Base-by-base conservation (phyloP, 73 alveolate species). In the Paramecium octaurelia region DNA sequence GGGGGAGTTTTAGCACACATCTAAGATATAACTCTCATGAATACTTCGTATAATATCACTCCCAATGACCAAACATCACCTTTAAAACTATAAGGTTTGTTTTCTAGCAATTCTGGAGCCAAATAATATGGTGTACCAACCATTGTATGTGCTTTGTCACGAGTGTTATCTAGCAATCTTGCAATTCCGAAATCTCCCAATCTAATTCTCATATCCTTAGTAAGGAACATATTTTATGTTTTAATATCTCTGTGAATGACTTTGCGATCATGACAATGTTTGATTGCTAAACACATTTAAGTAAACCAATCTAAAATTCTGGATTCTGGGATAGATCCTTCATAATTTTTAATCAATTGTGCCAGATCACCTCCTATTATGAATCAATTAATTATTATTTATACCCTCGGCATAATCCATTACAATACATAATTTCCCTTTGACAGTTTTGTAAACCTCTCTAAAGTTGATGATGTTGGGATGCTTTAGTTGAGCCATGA, bases 111-210 rank as follows among this genome's bases (percentile, higher is more conserved):
- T 92, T 98, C 99, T 14, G 99, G 99, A 4, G 97, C 94, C 95
- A 98, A 94, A 95, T 98, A 97, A 90, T 98, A 97, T 16, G 99
- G 99, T 4, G 99, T 98, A 5, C 99, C 99, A 10, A 98, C 99
- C 68, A 95, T 96, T 20, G 99, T 97, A 88, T 88, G 92, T 2
- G 98, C 99, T 75, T 96, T 95, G 48, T 96, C 99, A 8, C 91
- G 88, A 11, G 99, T 96, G 69, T 95, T 96, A 70, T 95, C 95
- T 16, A 98, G 93, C 29, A 97, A 98, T 96, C 95, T 98, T n/a
- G 99, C 97, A 18, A 98, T 97, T 21, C 99, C 99, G 92, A 98
- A 98, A 94, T 98, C 99, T 12, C 99, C 99, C 10, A 98, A 93
- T 86, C 97, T 97, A 2, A 98, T 99, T 40, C 96, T 95, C 90